phyloP scores from a whole-genome alignment of 495 filamentous ascomycete species.

The Beverwykella pulmonaria region DNA sequence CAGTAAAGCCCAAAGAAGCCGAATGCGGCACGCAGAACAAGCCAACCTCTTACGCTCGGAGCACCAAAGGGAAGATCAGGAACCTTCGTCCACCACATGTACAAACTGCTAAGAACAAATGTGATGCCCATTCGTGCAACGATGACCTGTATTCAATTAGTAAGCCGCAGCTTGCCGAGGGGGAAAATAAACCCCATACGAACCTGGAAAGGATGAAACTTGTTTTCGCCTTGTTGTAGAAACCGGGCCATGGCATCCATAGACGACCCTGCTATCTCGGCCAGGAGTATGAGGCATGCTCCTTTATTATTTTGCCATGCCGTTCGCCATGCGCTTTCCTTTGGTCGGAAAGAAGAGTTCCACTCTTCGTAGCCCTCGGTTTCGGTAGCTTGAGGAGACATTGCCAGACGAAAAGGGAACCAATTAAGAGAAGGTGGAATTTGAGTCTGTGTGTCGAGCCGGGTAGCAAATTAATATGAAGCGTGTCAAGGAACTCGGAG shows the following conservation, averaged over 20 bases:
- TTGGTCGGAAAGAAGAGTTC: not conserved
- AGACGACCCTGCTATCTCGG: not conserved
- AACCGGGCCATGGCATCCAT: conserved; percentile 4
- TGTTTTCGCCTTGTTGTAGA: not conserved
- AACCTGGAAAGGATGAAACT: conserved; percentile 5
- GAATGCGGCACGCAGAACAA: not conserved
- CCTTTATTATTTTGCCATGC: conserved; percentile 1
- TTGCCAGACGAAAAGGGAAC: not conserved
- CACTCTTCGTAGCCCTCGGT: not conserved
- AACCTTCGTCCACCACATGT: conserved; percentile 8
- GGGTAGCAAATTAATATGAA: not conserved
- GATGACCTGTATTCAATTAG: not conserved
- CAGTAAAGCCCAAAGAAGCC: conserved; percentile 12
- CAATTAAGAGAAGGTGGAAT: not conserved
- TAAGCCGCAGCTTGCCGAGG: not conserved
- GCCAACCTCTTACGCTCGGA: not conserved
- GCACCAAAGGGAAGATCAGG: conserved; percentile 14
- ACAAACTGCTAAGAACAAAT: not conserved
- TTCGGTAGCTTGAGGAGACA: not conserved
- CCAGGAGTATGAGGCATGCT: not conserved
- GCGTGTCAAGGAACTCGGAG: not conserved
- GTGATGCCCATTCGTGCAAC: conserved; percentile 4
- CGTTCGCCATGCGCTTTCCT: not conserved
- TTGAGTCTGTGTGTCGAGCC: too few relatives aligned
- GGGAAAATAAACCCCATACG: too few relatives aligned